Evolutionary conservation across 495 filamentous ascomycete genomes (phyloP).

Genomic region (Neurospora sp.): DNA sequence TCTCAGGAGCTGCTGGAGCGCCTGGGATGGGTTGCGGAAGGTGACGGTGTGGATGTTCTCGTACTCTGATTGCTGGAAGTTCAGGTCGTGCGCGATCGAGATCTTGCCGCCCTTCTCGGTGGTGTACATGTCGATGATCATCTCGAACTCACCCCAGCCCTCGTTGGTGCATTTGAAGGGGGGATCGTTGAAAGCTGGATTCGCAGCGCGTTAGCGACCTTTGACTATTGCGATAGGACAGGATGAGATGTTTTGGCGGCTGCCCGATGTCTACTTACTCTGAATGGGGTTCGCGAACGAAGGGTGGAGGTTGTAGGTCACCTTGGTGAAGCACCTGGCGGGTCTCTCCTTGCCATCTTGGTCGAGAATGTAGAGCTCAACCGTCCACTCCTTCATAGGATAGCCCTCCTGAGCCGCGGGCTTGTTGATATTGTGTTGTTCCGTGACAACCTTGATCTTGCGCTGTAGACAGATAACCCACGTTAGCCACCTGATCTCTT

Average conservation of each 20-base stretch:
- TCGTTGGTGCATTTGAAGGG: slow-evolving; percentile 87
- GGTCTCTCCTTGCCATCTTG: slow-evolving; percentile 56
- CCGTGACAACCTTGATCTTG: slow-evolving; percentile 81
- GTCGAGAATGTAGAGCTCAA: slow-evolving; percentile 53
- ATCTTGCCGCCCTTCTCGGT: slow-evolving; percentile 80
- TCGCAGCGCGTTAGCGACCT: neutral
- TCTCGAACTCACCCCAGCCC: slow-evolving; percentile 99
- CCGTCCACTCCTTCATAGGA: slow-evolving; percentile 72
- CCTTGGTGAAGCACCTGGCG: slow-evolving; percentile 82
- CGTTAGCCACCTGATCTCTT: slow-evolving; percentile 1
- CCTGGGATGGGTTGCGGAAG: slow-evolving; percentile 87
- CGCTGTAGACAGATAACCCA: slow-evolving; percentile 37
- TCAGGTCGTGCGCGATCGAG: slow-evolving; percentile 74
- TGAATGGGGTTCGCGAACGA: slow-evolving; percentile 78
- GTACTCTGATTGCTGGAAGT: slow-evolving; percentile 74
- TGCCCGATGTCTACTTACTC: slow-evolving; percentile 44
- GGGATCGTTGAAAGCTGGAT: slow-evolving; percentile 61
- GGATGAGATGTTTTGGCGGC: neutral
- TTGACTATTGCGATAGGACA: neutral
- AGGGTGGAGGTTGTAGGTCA: slow-evolving; percentile 82
- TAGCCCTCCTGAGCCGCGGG: slow-evolving; percentile 73
- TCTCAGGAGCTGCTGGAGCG: slow-evolving; percentile 59
- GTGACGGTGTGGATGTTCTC: slow-evolving; percentile 70
- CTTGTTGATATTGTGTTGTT: slow-evolving; percentile 72
- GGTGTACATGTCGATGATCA: slow-evolving; percentile 71